Conservation (phyloP, 495 filamentous ascomycete species). For the Pseudotulostoma volvatum region DNA sequence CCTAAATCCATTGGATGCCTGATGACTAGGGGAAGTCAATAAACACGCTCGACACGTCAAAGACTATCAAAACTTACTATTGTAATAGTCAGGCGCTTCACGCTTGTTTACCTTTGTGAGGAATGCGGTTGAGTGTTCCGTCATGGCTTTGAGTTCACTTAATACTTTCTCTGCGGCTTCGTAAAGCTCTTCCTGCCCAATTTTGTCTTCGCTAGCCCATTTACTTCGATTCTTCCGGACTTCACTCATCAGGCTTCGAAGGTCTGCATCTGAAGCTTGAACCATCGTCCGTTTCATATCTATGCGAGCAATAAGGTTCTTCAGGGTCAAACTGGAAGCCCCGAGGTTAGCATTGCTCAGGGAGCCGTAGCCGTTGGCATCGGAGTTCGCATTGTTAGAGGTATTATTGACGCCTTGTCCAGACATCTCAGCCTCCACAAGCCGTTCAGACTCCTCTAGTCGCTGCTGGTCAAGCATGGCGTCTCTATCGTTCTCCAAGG, state of each 20-base stretch:
- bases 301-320: constrained; percentile 89
- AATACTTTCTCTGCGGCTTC: constrained; percentile 92
- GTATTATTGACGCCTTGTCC: constrained; percentile 42
- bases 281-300: constrained; percentile 82
- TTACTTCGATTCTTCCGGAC: constrained; percentile 95
- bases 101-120: constrained; percentile 86
- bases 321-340: constrained; percentile 89
- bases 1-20: constrained; percentile 97
- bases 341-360: constrained; percentile 87
- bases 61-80: constrained; percentile 38
- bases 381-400: constrained; percentile 30
- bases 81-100: constrained; percentile 91
- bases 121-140: constrained; percentile 89
- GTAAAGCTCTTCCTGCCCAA: constrained; percentile 95
- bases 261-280: constrained; percentile 75
- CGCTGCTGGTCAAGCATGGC: constrained; percentile 97
- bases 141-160: constrained; percentile 88
- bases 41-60: neutral
- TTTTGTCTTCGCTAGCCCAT: constrained; percentile 94
- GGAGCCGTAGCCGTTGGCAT: constrained; percentile 52
- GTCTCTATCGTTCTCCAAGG: constrained; percentile 81
- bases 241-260: constrained; percentile 85
- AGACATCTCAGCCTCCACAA: constrained; percentile 83
- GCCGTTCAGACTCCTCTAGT: constrained; percentile 88
- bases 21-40: constrained; percentile 44